Evolutionary conservation across 1,284 basidiomycete species (phyloP).

Genomic region (Moesziomyces aphidis): DNA sequence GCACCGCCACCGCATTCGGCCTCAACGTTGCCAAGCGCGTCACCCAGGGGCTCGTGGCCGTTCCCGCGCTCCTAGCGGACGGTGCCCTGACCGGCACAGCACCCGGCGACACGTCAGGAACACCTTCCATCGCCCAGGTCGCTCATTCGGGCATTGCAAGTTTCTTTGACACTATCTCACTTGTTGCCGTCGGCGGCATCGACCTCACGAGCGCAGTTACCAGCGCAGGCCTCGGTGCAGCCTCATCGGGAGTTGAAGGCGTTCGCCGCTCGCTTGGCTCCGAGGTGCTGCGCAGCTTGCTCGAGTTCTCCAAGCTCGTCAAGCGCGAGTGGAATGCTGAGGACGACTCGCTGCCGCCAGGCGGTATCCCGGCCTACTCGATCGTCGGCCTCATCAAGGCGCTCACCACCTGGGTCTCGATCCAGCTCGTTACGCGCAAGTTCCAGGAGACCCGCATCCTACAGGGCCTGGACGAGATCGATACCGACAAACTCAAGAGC

Average conservation of each 20-base stretch:
- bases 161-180: conserved; percentile 56
- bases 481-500: conserved; percentile 31
- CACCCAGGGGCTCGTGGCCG: conserved; percentile 53
- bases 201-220: conserved; percentile 59
- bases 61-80: conserved; percentile 53
- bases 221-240: conserved; percentile 54
- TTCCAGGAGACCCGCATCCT: conserved; percentile 53
- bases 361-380: conserved; percentile 59
- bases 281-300: conserved; percentile 52
- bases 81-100: conserved; percentile 48
- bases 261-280: conserved; percentile 47
- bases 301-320: conserved; percentile 54
- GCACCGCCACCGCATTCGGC: conserved; percentile 49
- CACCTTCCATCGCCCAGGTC: conserved; percentile 28
- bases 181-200: conserved; percentile 58
- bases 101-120: conserved; percentile 25
- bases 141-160: conserved; percentile 55
- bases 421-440: conserved; percentile 57
- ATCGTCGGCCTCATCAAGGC: conserved; percentile 56
- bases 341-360: conserved; percentile 56
- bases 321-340: conserved; percentile 58
- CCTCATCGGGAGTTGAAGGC: conserved; percentile 52
- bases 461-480: conserved; percentile 40
- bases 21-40: conserved; percentile 57
- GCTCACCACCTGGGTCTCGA: conserved; percentile 56